Percentiles rank a stretch among this genome's conserved stretches.
phyloP scores from a whole-genome alignment of 306 rosid species.

The peach (Prunus persica) region Prunus_persica_NCBIv2 NC_034015.1:16630001-16630500 shows the following conservation, averaged over 20 bases:
- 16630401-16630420: neutral
- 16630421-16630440: neutral
- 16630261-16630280: slow-evolving; percentile 57
- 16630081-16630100: slow-evolving; percentile 29
- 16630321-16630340: slow-evolving; percentile 18
- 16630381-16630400: neutral
- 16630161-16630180: slow-evolving; percentile 59
- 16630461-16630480: slow-evolving; percentile 58
- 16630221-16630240: slow-evolving; percentile 71
- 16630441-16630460: neutral
- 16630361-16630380: neutral
- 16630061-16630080: slow-evolving; percentile 55
- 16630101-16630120: slow-evolving; percentile 40
- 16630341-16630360: neutral
- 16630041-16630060: slow-evolving; percentile 73
- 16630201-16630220: slow-evolving; percentile 82
- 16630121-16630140: slow-evolving; percentile 70
- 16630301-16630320: slow-evolving; percentile 4
- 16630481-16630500: slow-evolving; percentile 51
- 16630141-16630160: slow-evolving; percentile 66
- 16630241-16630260: slow-evolving; percentile 71
- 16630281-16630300: slow-evolving; percentile 17
- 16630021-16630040: slow-evolving; percentile 39
- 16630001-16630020: slow-evolving; percentile 59
- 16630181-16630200: slow-evolving; percentile 67